Base-by-base conservation (phyloP, 2,329 filamentous ascomycete species). In the Xylariaceae sp. region DNA sequence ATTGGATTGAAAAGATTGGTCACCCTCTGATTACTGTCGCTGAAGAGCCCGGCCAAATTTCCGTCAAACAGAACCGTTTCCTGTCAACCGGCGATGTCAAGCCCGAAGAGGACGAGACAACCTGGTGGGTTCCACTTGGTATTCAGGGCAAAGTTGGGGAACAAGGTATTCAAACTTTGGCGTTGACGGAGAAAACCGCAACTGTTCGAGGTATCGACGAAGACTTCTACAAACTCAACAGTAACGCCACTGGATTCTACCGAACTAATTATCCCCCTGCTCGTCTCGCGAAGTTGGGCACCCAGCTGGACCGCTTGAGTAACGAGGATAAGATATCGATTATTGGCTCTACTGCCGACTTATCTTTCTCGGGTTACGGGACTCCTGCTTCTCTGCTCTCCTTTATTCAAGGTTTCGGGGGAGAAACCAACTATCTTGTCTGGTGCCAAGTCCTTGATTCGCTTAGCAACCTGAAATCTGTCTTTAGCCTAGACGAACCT, bases 1-100 rank as follows among this genome's bases (percentile, higher is more conserved):
- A 88, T 16, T 99, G 94, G 94, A 96, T 97, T 67, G 85, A 87
- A 64, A 94, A 92, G 74, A 95, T 97, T 61, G 94, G 94, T 1
- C 95, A 96, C 72, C 94, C 94, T 0, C 85, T 97, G 13, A 74
- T 99, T 18, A 95, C 88, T 2, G 82, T 97, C 15, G 80, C 86
- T 19, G 94, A 97, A 72, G 85, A 92, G 69, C 83, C 86, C 53
- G 87, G 88, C 15, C 86, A 92, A 69, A 87, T 97, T 64, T 84
- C 82, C 41, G 75, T 97, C 56, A 86, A 86, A 68, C 94, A 99
- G 71, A 87, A 84, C 48, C 87, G 94, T 54, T 99, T 96, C 80
- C 78, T 99, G 19, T 89, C 89, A 18, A 91, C 89, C 3, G 94
- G 94, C 9, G 92, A 97, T 68, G 89, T 91, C 52, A 90, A 91